Percentiles rank a stretch among this genome's conserved stretches.
Evolutionary conservation across 1,284 basidiomycete species (phyloP).

Genomic region (Irpex lacteus): DNA sequence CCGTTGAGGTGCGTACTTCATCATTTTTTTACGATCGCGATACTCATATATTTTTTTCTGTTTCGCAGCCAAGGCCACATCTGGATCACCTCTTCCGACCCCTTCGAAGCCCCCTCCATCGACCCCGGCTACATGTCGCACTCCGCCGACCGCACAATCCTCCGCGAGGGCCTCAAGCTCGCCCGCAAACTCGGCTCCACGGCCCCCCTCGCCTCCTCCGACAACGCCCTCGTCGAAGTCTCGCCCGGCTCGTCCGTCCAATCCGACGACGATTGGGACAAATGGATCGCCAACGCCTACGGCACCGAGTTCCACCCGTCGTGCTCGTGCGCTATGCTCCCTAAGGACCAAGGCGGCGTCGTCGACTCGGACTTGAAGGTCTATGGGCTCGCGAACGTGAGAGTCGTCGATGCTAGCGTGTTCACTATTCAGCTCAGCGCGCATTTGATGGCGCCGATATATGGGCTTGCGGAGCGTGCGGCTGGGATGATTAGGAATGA

Average conservation of each 20-base stretch:
- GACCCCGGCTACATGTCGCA: conserved; percentile 63
- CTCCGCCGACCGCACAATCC: conserved; percentile 49
- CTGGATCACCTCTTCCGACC: conserved; percentile 47
- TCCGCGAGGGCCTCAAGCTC: conserved; percentile 57
- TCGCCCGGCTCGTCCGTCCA: conserved; percentile 37
- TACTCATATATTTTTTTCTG: background rate
- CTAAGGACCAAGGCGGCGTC: conserved; percentile 58
- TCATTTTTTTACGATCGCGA: conserved; percentile 12
- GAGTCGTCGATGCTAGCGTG: conserved; percentile 52
- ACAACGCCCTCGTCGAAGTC: conserved; percentile 32
- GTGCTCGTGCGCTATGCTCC: conserved; percentile 64
- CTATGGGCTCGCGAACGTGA: conserved; percentile 58
- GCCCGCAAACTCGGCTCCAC: conserved; percentile 42
- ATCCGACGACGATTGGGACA: conserved; percentile 45
- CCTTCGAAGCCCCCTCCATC: conserved; percentile 56
- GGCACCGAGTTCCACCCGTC: conserved; percentile 55
- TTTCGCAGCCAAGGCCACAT: conserved; percentile 33
- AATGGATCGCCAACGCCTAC: conserved; percentile 39
- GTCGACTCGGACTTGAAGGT: conserved; percentile 62
- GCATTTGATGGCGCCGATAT: conserved; percentile 56
- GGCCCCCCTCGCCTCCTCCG: conserved; percentile 33
- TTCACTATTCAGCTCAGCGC: conserved; percentile 52
- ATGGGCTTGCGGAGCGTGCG: conserved; percentile 70
- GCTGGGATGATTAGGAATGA: conserved; percentile 55
- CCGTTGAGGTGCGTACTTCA: conserved; percentile 43